Percentiles rank a stretch among this genome's conserved stretches.
Evolutionary conservation across 805 yeast species (phyloP).

Genomic region (Millerago galiae): DNA sequence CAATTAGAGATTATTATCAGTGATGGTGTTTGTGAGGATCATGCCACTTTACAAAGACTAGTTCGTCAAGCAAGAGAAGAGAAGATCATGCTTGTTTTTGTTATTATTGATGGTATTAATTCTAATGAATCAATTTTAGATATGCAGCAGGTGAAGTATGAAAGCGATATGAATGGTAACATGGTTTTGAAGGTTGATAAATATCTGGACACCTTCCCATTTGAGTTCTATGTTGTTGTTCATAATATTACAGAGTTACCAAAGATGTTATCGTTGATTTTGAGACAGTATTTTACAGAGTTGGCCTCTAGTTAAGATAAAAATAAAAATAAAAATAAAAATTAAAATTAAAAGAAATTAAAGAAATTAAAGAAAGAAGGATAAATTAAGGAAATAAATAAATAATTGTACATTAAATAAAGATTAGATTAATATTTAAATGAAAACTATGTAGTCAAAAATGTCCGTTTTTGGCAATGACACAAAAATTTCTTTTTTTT

Average conservation of each 20-base stretch:
- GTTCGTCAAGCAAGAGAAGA: constrained; percentile 91
- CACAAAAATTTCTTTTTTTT: constrained; percentile 1
- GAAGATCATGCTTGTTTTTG: constrained; percentile 90
- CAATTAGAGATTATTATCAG: constrained; percentile 88
- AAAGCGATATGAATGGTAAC: constrained; percentile 62
- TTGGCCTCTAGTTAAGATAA: constrained; percentile 31
- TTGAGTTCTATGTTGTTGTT: constrained; percentile 93
- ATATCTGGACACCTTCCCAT: constrained; percentile 91
- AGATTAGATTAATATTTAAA: no score
- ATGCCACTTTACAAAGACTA: constrained; percentile 69
- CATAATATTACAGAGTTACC: constrained; percentile 86
- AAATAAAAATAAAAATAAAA: no score
- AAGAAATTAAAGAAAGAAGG: no score
- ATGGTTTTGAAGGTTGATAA: constrained; percentile 71
- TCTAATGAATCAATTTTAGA: constrained; percentile 84
- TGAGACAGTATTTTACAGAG: constrained; percentile 88
- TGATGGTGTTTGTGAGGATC: constrained; percentile 97
- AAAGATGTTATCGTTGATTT: constrained; percentile 78
- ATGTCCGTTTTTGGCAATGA: constrained; percentile 1
- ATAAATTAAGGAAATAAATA: no score
- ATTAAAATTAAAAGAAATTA: no score
- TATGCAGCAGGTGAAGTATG: constrained; percentile 87
- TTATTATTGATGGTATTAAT: constrained; percentile 83
- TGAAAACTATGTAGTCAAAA: no score
- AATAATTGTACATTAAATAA: no score